A percentile compares a stretch with the other conserved stretches of the same genome.
These are phyloP conservation scores for Thamnidium elegans DNA, from an alignment of 192 early-diverging fungal species.

Conservation along the genomic window DNA sequence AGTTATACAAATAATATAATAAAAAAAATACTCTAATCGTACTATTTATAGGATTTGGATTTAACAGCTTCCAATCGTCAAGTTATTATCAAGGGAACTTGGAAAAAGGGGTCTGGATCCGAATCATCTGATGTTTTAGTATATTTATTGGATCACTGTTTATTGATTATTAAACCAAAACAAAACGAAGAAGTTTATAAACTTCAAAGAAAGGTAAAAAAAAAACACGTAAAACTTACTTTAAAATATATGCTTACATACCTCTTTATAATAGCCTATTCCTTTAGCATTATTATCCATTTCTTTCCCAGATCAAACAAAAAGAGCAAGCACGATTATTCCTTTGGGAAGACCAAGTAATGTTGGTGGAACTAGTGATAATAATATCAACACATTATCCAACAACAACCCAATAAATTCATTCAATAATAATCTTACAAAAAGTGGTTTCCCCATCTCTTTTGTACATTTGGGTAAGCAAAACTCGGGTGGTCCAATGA, in stretches of 20 bases:
- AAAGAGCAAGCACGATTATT: slow-evolving; percentile 25
- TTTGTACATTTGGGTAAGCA: slow-evolving; percentile 24
- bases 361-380: neutral
- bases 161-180: slow-evolving; percentile 72
- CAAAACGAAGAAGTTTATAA: slow-evolving; percentile 61
- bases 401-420: neutral
- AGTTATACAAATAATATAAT: neutral
- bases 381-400: neutral
- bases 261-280: slow-evolving; percentile 64
- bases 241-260: too few species aligned
- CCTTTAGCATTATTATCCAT: slow-evolving; percentile 73
- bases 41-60: slow-evolving; percentile 63
- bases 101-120: slow-evolving; percentile 61
- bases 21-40: neutral
- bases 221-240: neutral
- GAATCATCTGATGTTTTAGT: slow-evolving; percentile 71
- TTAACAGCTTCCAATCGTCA: slow-evolving; percentile 66
- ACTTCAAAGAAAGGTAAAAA: slow-evolving; percentile 48
- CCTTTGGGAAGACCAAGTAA: slow-evolving; percentile 27
- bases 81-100: slow-evolving; percentile 74
- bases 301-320: slow-evolving; percentile 32
- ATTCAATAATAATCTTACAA: neutral
- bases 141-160: slow-evolving; percentile 84
- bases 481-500: slow-evolving; percentile 49
- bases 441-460: slow-evolving; percentile 12